Evolutionary conservation across 805 yeast genomes (phyloP).

Genomic region (Candida pseudoglaebosa): DNA sequence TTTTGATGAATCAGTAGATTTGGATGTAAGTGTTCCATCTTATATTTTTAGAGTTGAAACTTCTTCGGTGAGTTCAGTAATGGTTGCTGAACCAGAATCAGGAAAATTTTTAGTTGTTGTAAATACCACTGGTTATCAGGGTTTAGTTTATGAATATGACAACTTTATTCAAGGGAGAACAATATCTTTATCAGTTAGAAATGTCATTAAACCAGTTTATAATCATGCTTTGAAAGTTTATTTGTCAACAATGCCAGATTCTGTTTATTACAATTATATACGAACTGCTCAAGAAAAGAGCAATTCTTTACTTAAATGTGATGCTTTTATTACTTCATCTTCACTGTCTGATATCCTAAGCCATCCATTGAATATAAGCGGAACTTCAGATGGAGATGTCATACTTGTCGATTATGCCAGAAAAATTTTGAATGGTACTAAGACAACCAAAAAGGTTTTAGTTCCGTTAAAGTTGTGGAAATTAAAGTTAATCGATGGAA

Average conservation of each 20-base stretch:
- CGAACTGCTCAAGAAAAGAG: conserved; percentile 34
- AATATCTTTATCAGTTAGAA: conserved; percentile 20
- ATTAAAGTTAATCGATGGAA: conserved; percentile 10
- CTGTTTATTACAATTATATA: conserved; percentile 24
- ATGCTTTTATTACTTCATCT: conserved; percentile 26
- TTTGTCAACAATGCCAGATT: conserved; percentile 26
- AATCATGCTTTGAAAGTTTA: conserved; percentile 24
- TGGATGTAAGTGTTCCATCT: conserved; percentile 25
- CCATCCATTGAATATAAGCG: conserved; percentile 35
- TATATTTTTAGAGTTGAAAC: conserved; percentile 29
- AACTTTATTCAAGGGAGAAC: conserved; percentile 25
- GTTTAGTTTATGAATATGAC: conserved; percentile 20
- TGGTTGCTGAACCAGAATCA: conserved; percentile 21
- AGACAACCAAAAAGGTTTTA: conserved; percentile 34
- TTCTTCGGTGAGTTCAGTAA: conserved; percentile 24
- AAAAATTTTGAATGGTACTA: conserved; percentile 31
- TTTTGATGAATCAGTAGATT: conserved; percentile 5
- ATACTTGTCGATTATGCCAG: conserved; percentile 35
- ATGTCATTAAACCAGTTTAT: conserved; percentile 25
- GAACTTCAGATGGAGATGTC: conserved; percentile 34
- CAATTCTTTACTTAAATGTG: conserved; percentile 26
- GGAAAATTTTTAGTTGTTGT: conserved; percentile 21
- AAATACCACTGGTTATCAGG: conserved; percentile 27
- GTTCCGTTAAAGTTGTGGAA: conserved; percentile 39
- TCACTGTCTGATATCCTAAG: conserved; percentile 28